phyloP scores from a whole-genome alignment of 768 basidiomycete species.

The Holtermannia corniformis region DNA sequence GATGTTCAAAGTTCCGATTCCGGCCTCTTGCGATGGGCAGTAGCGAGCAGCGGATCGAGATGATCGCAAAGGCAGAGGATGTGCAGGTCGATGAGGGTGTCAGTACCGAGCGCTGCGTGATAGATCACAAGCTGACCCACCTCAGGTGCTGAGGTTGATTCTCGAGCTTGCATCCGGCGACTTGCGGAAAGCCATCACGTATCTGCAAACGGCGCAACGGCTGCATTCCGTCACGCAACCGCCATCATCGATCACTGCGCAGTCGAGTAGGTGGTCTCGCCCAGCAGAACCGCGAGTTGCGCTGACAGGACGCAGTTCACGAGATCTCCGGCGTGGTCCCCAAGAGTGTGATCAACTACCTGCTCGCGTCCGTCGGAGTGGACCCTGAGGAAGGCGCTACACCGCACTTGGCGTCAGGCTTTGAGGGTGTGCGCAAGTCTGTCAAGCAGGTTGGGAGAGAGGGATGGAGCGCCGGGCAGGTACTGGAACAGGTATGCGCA shows the following conservation, averaged over 20 bases:
- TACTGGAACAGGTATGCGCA: slow-evolving; percentile 68
- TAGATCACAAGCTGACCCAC: neutral
- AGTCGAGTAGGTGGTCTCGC: slow-evolving; percentile 47
- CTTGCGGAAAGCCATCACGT: slow-evolving; percentile 92
- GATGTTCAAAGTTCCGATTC: slow-evolving; percentile 98
- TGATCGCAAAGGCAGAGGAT: slow-evolving; percentile 70
- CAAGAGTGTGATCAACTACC: slow-evolving; percentile 55
- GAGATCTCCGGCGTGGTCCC: slow-evolving; percentile 97
- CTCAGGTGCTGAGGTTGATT: slow-evolving; percentile 34
- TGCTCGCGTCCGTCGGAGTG: slow-evolving; percentile 64
- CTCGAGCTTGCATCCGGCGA: slow-evolving; percentile 64
- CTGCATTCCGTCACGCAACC: slow-evolving; percentile 65
- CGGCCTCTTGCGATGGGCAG: slow-evolving; percentile 76
- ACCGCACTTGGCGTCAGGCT: slow-evolving; percentile 42
- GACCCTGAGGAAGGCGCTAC: slow-evolving; percentile 46
- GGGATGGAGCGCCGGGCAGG: slow-evolving; percentile 85
- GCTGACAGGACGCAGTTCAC: slow-evolving; percentile 49
- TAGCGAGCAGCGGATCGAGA: slow-evolving; percentile 60
- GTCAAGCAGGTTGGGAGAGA: slow-evolving; percentile 72
- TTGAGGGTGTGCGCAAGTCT: slow-evolving; percentile 46
- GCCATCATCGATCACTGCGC: slow-evolving; percentile 61
- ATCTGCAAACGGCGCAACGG: slow-evolving; percentile 88
- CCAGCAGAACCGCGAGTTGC: neutral
- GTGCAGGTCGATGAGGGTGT: slow-evolving; percentile 47
- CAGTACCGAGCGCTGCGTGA: neutral